Evolutionary conservation across 2,329 filamentous ascomycete species (phyloP).

Genomic region (Colletotrichum sp.): DNA sequence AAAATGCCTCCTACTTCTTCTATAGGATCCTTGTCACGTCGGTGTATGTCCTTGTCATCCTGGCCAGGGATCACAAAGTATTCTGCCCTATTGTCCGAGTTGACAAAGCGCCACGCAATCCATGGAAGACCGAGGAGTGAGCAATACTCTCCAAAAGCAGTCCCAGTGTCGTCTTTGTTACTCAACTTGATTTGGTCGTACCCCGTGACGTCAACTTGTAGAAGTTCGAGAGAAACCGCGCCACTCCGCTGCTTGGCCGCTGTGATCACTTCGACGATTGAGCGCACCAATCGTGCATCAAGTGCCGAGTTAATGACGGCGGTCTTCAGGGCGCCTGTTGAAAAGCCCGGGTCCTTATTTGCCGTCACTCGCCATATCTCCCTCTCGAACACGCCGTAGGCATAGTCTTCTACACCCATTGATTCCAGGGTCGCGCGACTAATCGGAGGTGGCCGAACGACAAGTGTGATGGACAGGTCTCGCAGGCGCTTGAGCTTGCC

Average conservation of each 20-base stretch:
- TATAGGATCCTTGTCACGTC: not conserved
- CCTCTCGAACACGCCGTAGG: not conserved
- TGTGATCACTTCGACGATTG: not conserved
- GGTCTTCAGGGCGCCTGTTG: too few relatives aligned
- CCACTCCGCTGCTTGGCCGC: not conserved
- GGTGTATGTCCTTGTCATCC: not conserved
- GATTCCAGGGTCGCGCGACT: not conserved
- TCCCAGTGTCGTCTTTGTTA: not conserved
- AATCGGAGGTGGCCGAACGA: not conserved
- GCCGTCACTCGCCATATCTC: not conserved
- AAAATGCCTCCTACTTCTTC: not conserved
- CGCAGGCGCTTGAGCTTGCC: not conserved
- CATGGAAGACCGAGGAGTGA: not conserved
- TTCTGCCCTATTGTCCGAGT: not conserved
- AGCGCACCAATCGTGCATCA: not conserved
- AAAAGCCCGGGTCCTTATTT: too few relatives aligned
- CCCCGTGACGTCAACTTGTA: not conserved
- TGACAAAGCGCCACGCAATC: not conserved
- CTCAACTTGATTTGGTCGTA: not conserved
- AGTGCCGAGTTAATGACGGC: not conserved
- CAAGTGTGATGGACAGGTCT: not conserved
- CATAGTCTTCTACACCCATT: not conserved
- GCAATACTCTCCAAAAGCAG: not conserved
- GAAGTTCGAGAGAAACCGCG: not conserved
- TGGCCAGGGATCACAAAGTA: not conserved